Conservation (phyloP, 1,284 basidiomycete species). For the Phlebopus sp. region DNA sequence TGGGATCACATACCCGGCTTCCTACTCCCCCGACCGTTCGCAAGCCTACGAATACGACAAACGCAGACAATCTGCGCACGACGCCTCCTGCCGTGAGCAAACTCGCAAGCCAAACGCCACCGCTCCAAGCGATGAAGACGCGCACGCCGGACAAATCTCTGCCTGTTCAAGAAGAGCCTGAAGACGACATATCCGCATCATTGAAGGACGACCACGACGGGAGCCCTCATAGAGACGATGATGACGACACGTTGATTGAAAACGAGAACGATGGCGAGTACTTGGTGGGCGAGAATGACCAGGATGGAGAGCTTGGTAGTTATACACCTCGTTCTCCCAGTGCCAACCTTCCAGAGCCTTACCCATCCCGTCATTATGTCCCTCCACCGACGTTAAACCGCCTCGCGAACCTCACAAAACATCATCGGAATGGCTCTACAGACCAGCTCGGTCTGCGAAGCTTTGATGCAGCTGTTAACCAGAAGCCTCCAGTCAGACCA, state of each 20-base stretch:
- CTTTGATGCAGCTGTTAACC: slow-evolving; percentile 53
- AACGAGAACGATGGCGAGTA: slow-evolving; percentile 32
- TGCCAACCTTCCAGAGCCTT: slow-evolving; percentile 49
- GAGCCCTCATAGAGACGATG: slow-evolving; percentile 43
- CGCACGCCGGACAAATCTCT: slow-evolving; percentile 72
- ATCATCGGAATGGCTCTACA: slow-evolving; percentile 44
- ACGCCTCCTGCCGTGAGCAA: slow-evolving; percentile 42
- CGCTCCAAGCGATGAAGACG: slow-evolving; percentile 49
- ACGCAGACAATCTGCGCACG: slow-evolving; percentile 38
- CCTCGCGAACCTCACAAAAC: slow-evolving; percentile 23
- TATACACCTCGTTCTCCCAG: slow-evolving; percentile 74
- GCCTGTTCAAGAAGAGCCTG: slow-evolving; percentile 73
- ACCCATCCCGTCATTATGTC: slow-evolving; percentile 25
- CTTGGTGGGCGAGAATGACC: slow-evolving; percentile 30
- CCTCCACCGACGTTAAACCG: slow-evolving; percentile 21
- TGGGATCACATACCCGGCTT: slow-evolving; percentile 20
- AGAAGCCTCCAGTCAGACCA: slow-evolving; percentile 36
- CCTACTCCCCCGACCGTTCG: slow-evolving; percentile 35
- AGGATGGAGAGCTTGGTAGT: slow-evolving; percentile 34
- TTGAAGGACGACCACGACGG: slow-evolving; percentile 32
- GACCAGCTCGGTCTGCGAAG: slow-evolving; percentile 60
- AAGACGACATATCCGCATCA: slow-evolving; percentile 51
- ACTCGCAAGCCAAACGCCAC: slow-evolving; percentile 54
- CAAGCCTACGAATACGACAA: slow-evolving; percentile 32
- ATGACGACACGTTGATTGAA: slow-evolving; percentile 49